Conservation (phyloP, 352 stramenopile genomes). For the Phytophthora pluvialis region DNA sequence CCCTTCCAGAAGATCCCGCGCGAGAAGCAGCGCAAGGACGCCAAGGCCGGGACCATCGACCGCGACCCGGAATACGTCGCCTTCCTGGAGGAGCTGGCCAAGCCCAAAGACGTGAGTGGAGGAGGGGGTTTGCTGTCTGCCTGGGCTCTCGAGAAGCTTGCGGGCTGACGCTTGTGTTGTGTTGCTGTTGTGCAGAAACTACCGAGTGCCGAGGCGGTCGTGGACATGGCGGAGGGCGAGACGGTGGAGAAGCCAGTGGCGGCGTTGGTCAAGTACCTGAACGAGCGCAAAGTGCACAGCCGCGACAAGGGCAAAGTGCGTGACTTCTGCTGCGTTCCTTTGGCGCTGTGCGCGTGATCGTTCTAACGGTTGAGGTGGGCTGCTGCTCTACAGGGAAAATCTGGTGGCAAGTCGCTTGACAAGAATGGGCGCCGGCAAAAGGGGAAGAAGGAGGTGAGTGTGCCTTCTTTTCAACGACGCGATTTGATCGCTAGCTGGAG, state of each 20-base stretch:
- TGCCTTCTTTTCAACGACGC: neutral
- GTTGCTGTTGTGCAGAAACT: conserved; percentile 55
- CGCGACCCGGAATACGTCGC: conserved; percentile 73
- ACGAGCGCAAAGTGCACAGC: conserved; percentile 67
- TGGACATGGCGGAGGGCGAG: conserved; percentile 60
- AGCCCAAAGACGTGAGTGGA: conserved; percentile 63
- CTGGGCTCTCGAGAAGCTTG: neutral
- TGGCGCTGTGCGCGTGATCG: neutral
- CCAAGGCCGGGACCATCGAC: conserved; percentile 78
- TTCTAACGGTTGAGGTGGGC: neutral
- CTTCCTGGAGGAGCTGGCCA: conserved; percentile 74
- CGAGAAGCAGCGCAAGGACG: conserved; percentile 83
- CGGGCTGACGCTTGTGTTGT: conserved; percentile 17
- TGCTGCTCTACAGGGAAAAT: conserved; percentile 43
- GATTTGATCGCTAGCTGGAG: neutral
- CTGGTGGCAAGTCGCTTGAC: conserved; percentile 39
- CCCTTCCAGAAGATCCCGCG: conserved; percentile 83
- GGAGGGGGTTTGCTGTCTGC: neutral
- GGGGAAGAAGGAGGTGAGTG: conserved; percentile 56
- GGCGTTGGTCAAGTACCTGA: conserved; percentile 84
- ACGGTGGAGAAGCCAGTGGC: conserved; percentile 71
- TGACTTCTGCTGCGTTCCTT: neutral
- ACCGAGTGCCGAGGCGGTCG: conserved; percentile 64
- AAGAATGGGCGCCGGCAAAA: conserved; percentile 49
- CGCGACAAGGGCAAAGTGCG: conserved; percentile 76